phyloP scores from a whole-genome alignment of 768 basidiomycete genomes.

The Leccinum obscurum region DNA sequence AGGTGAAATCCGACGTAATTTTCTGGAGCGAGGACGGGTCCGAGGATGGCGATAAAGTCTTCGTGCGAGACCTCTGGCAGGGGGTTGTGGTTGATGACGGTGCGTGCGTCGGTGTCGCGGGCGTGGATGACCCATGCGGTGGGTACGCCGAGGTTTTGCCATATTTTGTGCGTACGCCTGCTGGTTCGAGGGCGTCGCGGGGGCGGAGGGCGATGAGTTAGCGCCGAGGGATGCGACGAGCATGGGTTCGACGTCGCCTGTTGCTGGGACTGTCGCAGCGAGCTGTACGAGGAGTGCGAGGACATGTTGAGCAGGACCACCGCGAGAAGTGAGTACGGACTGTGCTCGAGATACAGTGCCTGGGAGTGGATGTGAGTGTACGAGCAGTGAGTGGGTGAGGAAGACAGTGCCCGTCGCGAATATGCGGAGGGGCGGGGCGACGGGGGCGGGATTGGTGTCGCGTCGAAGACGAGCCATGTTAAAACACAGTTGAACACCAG shows the following conservation, averaged over 20 bases:
- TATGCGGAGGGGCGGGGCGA: no score
- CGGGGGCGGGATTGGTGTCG: no score
- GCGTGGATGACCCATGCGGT: no score
- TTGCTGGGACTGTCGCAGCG: background rate
- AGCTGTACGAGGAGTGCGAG: constrained; percentile 55
- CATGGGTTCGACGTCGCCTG: constrained; percentile 45
- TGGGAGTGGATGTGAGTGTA: constrained; percentile 60
- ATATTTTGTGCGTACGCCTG: constrained; percentile 71
- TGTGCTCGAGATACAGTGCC: constrained; percentile 67
- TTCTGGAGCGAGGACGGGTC: no score
- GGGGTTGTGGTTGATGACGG: no score
- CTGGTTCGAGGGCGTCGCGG: constrained; percentile 61
- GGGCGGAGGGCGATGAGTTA: constrained; percentile 63
- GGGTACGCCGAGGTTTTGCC: constrained; percentile 72
- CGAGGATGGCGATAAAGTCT: no score
- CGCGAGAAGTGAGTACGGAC: constrained; percentile 63
- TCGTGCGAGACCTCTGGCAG: no score
- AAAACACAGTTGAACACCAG: no score
- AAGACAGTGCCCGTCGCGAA: no score
- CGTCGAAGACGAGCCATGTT: no score
- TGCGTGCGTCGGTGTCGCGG: no score
- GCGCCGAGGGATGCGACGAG: constrained; percentile 75
- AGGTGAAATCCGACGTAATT: no score
- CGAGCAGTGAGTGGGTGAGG: constrained; percentile 66
- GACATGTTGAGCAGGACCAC: constrained; percentile 73